A percentile compares a stretch with the other conserved stretches of the same genome.
These are phyloP conservation scores for Candida multigemmis DNA, from an alignment of 805 yeast genomes.

Conservation along the genomic window DNA sequence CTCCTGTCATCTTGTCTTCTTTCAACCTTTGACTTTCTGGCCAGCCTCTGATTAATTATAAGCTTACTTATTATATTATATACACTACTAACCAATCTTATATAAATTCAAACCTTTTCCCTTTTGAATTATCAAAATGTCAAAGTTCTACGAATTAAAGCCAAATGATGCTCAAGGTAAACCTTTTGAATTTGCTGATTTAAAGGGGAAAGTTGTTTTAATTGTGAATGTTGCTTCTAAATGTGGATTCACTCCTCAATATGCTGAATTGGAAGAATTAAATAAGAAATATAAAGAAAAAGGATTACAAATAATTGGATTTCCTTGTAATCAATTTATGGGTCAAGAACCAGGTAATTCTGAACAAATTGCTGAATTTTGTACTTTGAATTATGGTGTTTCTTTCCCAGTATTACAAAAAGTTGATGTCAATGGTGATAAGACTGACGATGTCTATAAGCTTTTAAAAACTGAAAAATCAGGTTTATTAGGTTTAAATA, in stretches of 20 bases:
- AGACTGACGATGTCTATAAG: conserved; percentile 72
- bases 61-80: too few species aligned
- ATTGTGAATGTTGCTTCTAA: conserved; percentile 37
- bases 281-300: conserved; percentile 29
- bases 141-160: conserved; percentile 30
- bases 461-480: conserved; percentile 57
- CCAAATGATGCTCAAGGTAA: conserved; percentile 31
- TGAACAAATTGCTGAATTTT: conserved; percentile 63
- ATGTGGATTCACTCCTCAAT: conserved; percentile 38
- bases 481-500: conserved; percentile 34
- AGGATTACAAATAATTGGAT: conserved; percentile 29
- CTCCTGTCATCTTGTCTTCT: too few species aligned
- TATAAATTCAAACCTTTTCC: too few species aligned
- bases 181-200: conserved; percentile 24
- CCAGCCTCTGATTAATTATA: too few species aligned
- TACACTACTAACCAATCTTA: too few species aligned
- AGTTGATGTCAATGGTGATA: conserved; percentile 80
- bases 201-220: conserved; percentile 38
- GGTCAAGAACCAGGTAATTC: conserved; percentile 32
- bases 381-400: conserved; percentile 80
- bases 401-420: conserved; percentile 83
- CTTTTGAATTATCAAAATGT: conserved; percentile 7
- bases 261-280: conserved; percentile 31
- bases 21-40: too few species aligned
- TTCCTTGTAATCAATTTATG: conserved; percentile 38